phyloP scores from a whole-genome alignment of 495 filamentous ascomycete species.

The Penicillium egyptiacum region DNA sequence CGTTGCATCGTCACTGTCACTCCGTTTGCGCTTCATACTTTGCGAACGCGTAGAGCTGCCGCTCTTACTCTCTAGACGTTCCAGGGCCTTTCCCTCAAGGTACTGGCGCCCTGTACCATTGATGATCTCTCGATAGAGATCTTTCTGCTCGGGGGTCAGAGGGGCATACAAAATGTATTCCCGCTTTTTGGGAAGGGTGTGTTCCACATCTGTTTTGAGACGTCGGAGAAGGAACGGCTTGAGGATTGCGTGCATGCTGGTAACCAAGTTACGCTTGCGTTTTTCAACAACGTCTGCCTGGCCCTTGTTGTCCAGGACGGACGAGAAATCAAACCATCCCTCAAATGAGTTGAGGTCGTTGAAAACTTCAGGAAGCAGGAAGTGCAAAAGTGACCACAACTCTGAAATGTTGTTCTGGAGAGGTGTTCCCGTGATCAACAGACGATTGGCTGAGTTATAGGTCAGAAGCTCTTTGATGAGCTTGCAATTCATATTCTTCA shows the following conservation, averaged over 20 bases:
- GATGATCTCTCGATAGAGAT: constrained; percentile 82
- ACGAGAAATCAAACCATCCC: constrained; percentile 94
- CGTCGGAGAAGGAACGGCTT: constrained; percentile 88
- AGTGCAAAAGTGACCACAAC: constrained; percentile 93
- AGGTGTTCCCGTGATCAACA: constrained; percentile 93
- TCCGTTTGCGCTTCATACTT: constrained; percentile 57
- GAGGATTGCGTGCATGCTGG: constrained; percentile 86
- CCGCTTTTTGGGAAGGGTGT: constrained; percentile 85
- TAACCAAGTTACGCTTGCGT: constrained; percentile 77
- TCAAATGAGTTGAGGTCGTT: constrained; percentile 87
- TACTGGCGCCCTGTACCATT: constrained; percentile 77
- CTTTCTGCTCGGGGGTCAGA: constrained; percentile 81
- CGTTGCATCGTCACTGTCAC: constrained; percentile 37
- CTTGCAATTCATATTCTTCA: constrained; percentile 95
- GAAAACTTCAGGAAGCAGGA: constrained; percentile 89
- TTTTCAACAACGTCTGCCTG: constrained; percentile 57
- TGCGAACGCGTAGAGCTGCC: constrained; percentile 31
- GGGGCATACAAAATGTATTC: constrained; percentile 95
- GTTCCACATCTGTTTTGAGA: constrained; percentile 91
- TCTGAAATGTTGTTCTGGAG: constrained; percentile 95
- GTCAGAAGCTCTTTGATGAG: constrained; percentile 83
- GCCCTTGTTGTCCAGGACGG: constrained; percentile 70
- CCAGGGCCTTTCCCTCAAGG: constrained; percentile 80
- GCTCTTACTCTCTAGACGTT: constrained; percentile 52
- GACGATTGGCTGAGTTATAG: constrained; percentile 83